Percentiles rank a stretch among this genome's conserved stretches.
Conservation (phyloP, 352 stramenopile species). For the Phytophthora macrochlamydospora region DNA sequence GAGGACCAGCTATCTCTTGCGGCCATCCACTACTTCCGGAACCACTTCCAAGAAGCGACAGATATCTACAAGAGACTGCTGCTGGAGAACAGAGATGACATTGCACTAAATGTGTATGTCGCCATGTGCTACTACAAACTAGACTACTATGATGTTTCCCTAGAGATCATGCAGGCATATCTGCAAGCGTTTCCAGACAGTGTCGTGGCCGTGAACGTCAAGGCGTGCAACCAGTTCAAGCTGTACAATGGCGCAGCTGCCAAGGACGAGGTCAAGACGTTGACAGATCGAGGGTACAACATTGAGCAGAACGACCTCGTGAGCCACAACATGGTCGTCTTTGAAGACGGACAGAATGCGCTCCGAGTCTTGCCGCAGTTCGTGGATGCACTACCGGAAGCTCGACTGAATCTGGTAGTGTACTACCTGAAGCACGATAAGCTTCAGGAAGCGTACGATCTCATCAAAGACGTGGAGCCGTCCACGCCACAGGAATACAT, state of each 20-base stretch:
- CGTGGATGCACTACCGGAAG: conserved; percentile 93
- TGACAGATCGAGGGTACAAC: conserved; percentile 90
- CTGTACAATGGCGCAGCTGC: conserved; percentile 96
- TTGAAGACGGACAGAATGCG: conserved; percentile 93
- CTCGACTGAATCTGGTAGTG: conserved; percentile 83
- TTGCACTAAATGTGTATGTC: conserved; percentile 86
- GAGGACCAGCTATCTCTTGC: conserved; percentile 52
- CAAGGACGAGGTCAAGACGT: conserved; percentile 93
- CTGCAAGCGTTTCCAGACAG: conserved; percentile 49
- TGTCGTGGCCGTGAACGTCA: conserved; percentile 70
- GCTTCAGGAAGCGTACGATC: conserved; percentile 52
- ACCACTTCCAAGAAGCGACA: conserved; percentile 67
- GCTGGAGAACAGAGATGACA: conserved; percentile 89
- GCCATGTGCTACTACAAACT: conserved; percentile 80
- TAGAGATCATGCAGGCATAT: conserved; percentile 69
- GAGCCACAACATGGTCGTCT: conserved; percentile 96
- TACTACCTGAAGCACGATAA: conserved; percentile 51
- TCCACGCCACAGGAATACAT: conserved; percentile 48
- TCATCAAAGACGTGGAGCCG: conserved; percentile 66
- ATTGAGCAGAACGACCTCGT: conserved; percentile 94
- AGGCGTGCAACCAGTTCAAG: conserved; percentile 96
- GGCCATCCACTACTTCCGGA: conserved; percentile 43
- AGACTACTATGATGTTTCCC: conserved; percentile 73
- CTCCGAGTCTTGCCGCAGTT: conserved; percentile 92
- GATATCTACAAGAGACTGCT: conserved; percentile 79